Base-by-base conservation (phyloP, 1,284 basidiomycete species). In the Heterobasidion occidentale region DNA sequence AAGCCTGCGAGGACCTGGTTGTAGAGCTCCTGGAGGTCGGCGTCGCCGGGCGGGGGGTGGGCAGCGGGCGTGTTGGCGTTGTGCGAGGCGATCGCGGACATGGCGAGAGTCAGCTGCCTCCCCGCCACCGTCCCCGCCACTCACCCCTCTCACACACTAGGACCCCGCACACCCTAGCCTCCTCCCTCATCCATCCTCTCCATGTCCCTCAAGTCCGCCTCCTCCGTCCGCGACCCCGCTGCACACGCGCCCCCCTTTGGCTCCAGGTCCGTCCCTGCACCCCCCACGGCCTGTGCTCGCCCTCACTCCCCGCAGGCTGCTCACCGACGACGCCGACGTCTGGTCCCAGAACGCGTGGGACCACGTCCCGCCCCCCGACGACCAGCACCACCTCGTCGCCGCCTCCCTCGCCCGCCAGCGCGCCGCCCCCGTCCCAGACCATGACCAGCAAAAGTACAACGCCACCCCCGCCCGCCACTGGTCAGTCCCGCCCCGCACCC, bases 271-370 rank as follows among this genome's bases (percentile, higher is more conserved):
- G 48, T 57, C 44, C 2, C 33, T 44, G 27, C 4, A 19, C 3
- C 42, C 42, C 11, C 51, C 36, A 6, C 12, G n/a, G 51, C 38
- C 51, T 19, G 9, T 36, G 7, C 34, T 11, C 12, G 27, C 36
- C 15, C 45, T 7, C 36, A 15, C 38, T n/a, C 50, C 12, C 27
- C 27, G 27, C 11, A 86, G 86, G 66, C 88, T 86, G 65, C 75
- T 88, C 51, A 84, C 77, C 51, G 73, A 82, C 19, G 76, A 82
- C 51, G 67, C 72, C 8, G 77, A 88, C 61, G 84, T 90, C 8
- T 91, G 86, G 84, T 76, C 77, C 36, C 84, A 89, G 57, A 90
- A 91, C 62, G 88, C 88, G 1, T 91, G 92, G 92, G 92, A 95
- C 68, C 92, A 94, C 68, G 92, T 92, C 36, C 87, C 87, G 46